Base-by-base conservation (phyloP, 257 asterid species). In the Solanum virginianum region DNA sequence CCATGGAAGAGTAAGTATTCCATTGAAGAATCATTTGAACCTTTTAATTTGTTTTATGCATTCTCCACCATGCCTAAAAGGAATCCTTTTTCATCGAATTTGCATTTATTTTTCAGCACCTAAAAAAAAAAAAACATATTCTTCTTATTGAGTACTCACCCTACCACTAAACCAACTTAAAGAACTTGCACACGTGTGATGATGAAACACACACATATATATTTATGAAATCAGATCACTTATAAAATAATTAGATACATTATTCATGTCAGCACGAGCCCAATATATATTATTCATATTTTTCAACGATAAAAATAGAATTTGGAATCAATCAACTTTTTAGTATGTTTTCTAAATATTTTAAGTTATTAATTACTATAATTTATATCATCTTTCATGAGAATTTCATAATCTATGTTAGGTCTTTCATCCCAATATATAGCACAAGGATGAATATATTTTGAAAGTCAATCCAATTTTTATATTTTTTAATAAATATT, bases 21-120 rank as follows among this genome's bases (percentile, higher is more conserved):
- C 47, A 63, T 85, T 60, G 68, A 69, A 71, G 86, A 90, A 87
- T 87, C 85, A 85, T 84, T 85, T 36, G 43, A 41, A 77, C 39
- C 81, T 88, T 89, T 88, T 18, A 41, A 70, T 70, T 54, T 62
- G 8, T 75, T 83, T 56, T 77, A 80, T 88, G 89, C 87, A 75
- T 72, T 83, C 88, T 43, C 90, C 90, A 90, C 90, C 88, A 83
- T 85, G 85, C 70, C 66, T 83, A 86, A 86, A 83, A 82, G 84
- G 60, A 36, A 16, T 32, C 7, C 4, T 9, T 85, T 56, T 32
- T 47, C 10, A 62, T 82, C 87, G 88, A 83, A 88, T 85, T 87
- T 80, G 88, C 85, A 88, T 90, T 92, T 32, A 32, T 84, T 88
- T 87, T 54, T 26, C 80, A 62, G 47, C 63, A 77, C 82, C 20